These are phyloP conservation scores for Geotrichum histeridarum DNA, from an alignment of 1,139 yeast species.

Conservation along the genomic window DNA sequence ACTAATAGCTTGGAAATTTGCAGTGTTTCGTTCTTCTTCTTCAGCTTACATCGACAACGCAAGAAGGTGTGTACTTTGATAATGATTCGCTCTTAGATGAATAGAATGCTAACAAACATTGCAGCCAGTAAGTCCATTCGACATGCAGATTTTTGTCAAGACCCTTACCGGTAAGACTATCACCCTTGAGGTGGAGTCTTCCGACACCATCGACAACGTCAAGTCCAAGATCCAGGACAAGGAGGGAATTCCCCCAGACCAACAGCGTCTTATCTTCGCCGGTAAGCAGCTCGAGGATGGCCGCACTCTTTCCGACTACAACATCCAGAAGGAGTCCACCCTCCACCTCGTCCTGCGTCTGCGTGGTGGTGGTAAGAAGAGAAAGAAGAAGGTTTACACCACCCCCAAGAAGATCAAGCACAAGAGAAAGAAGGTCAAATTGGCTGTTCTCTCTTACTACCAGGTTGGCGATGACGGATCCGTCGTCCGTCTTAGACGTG, in stretches of 20 bases:
- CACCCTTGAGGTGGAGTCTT: constrained; percentile 97
- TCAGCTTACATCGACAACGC: constrained; percentile 15
- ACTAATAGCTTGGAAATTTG: constrained; percentile 32
- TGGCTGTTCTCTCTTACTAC: constrained; percentile 99
- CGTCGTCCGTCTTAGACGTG: constrained; percentile 98
- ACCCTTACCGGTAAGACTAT: constrained; percentile 98
- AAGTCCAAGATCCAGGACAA: constrained; percentile 98
- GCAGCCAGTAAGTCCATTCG: constrained; percentile 22
- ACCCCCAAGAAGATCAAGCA: constrained; percentile 99
- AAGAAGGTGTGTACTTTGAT: constrained; percentile 23
- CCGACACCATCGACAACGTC: constrained; percentile 98
- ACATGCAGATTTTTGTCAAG: constrained; percentile 97
- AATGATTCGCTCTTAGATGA: neutral
- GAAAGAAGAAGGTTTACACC: constrained; percentile 99
- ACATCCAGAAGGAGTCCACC: constrained; percentile 99
- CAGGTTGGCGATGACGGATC: constrained; percentile 98
- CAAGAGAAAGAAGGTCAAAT: constrained; percentile 98
- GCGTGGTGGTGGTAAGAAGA: constrained; percentile 99
- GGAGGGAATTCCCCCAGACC: constrained; percentile 99
- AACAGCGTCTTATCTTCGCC: constrained; percentile 98
- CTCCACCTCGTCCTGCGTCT: constrained; percentile 95
- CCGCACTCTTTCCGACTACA: constrained; percentile 98
- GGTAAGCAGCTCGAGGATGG: constrained; percentile 99
- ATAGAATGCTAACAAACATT: neutral
- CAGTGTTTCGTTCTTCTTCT: neutral